These are phyloP conservation scores for Passiflora organensis DNA, from an alignment of 345 rosid genomes.

Conservation along the genomic window DNA sequence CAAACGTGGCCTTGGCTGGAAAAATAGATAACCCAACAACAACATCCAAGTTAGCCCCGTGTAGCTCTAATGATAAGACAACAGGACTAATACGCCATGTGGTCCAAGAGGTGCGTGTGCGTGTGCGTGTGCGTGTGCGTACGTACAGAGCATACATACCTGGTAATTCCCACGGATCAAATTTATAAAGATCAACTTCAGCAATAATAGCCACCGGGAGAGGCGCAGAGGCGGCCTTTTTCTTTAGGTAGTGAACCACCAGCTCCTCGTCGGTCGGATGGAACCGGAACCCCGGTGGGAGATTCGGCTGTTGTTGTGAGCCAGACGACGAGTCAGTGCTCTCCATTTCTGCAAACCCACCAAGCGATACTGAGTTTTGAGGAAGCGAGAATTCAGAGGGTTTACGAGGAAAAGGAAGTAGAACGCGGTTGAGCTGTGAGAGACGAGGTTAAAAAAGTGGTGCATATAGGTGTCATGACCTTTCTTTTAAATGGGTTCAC, in stretches of 20 bases:
- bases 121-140: neutral
- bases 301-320: constrained; percentile 27
- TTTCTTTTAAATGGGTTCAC: constrained; percentile 23
- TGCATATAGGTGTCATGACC: constrained; percentile 25
- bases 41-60: neutral
- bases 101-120: too few species aligned
- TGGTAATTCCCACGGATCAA: constrained; percentile 35
- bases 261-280: constrained; percentile 34
- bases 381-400: neutral
- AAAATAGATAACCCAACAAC: neutral
- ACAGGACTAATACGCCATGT: too few species aligned
- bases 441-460: constrained; percentile 16
- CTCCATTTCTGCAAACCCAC: constrained; percentile 10
- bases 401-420: neutral
- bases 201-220: constrained; percentile 30
- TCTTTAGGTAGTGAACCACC: constrained; percentile 33
- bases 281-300: constrained; percentile 32
- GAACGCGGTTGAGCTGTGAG: constrained; percentile 12
- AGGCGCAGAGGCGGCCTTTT: constrained; percentile 26
- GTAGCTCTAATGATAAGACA: too few species aligned
- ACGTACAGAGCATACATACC: constrained; percentile 5
- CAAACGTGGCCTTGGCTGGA: constrained; percentile 32
- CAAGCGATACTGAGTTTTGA: neutral
- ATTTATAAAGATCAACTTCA: constrained; percentile 33
- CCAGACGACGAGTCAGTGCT: constrained; percentile 30